A percentile compares a stretch with the other conserved stretches of the same genome.
These are phyloP conservation scores for Coleophoma eucalyptorum DNA, from an alignment of 2,329 filamentous ascomycete genomes.

Conservation along the genomic window DNA sequence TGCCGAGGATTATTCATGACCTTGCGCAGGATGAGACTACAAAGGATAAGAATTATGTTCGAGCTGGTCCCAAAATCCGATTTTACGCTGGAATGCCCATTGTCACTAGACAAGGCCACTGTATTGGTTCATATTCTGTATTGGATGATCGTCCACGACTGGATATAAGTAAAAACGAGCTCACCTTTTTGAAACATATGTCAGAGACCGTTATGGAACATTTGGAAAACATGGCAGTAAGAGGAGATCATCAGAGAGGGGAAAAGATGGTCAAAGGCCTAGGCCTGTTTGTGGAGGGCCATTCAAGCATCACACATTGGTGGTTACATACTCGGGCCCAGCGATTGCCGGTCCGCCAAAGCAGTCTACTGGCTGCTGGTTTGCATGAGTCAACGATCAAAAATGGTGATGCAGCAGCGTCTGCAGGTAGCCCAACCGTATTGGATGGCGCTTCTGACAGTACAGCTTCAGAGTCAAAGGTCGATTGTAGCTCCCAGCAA, in stretches of 20 bases:
- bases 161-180: conserved; percentile 41
- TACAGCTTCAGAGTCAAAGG: background rate
- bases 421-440: background rate
- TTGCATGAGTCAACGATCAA: background rate
- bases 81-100: conserved; percentile 18
- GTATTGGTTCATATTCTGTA: conserved; percentile 57
- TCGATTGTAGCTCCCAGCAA: no score
- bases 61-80: conserved; percentile 4
- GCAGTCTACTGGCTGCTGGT: background rate
- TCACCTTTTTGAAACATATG: conserved; percentile 52
- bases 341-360: background rate
- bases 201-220: conserved; percentile 54
- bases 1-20: background rate
- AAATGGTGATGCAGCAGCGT: background rate
- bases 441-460: background rate
- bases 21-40: background rate
- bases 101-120: conserved; percentile 19
- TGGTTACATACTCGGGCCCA: conserved; percentile 5
- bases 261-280: conserved; percentile 49
- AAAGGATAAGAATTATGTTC: background rate
- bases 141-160: conserved; percentile 50
- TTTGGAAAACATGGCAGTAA: conserved; percentile 49
- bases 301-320: conserved; percentile 23
- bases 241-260: conserved; percentile 43
- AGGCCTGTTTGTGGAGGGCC: conserved; percentile 47